A percentile compares a stretch with the other conserved stretches of the same genome.
Evolutionary conservation across 2,329 filamentous ascomycete species (phyloP).

Genomic region (Cladophialophora immunda): DNA sequence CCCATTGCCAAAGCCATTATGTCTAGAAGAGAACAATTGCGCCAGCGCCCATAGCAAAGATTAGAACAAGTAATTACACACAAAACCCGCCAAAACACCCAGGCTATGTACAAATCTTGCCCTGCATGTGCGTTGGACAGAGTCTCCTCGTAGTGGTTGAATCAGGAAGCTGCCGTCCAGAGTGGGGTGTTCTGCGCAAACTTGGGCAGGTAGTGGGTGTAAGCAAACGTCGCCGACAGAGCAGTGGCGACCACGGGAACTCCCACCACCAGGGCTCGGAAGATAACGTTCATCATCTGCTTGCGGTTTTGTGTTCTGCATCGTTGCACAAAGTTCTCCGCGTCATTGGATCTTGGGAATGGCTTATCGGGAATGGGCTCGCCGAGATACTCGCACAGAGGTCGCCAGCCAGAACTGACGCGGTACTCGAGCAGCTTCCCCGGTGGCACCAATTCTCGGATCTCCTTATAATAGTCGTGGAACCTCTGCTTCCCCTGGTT

Average conservation of each 20-base stretch:
- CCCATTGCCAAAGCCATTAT: constrained; percentile 15
- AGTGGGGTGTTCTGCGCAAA: constrained; percentile 26
- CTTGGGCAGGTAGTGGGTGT: constrained; percentile 48
- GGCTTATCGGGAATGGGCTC: constrained; percentile 58
- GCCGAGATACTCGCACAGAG: constrained; percentile 64
- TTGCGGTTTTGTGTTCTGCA: constrained; percentile 62
- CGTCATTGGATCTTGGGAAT: constrained; percentile 63
- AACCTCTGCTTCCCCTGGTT: constrained; percentile 71
- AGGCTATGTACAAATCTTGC: constrained; percentile 29
- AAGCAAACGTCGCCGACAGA: constrained; percentile 51
- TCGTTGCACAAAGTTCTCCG: constrained; percentile 63
- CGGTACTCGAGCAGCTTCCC: constrained; percentile 64
- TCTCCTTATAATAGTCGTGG: constrained; percentile 63
- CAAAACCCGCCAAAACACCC: constrained; percentile 22
- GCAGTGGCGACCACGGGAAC: constrained; percentile 58
- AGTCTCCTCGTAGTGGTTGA: not conserved
- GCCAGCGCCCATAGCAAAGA: not conserved
- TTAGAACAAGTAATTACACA: not conserved
- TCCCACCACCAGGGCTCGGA: constrained; percentile 61
- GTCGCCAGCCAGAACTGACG: constrained; percentile 63
- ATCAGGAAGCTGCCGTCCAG: constrained; percentile 27
- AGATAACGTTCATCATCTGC: constrained; percentile 64
- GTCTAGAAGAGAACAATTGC: constrained; percentile 6
- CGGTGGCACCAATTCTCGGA: constrained; percentile 57
- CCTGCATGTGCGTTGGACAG: not conserved